phyloP scores from a whole-genome alignment of 2,329 filamentous ascomycete genomes.

The Dactylellina drechsleri region DNA sequence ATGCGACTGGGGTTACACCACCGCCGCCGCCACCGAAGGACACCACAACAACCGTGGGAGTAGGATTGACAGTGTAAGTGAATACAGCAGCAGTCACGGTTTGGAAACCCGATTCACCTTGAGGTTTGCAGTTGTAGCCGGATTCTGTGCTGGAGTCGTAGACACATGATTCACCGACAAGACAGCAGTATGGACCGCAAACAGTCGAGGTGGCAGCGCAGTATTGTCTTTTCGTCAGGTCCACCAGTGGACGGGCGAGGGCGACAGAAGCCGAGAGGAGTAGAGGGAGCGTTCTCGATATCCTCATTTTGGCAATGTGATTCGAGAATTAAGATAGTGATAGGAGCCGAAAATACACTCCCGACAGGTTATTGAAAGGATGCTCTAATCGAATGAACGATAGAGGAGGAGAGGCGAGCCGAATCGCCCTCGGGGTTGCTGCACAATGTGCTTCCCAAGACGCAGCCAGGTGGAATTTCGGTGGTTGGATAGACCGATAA shows the following conservation, averaged over 20 bases:
- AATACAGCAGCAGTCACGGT: slow-evolving; percentile 29
- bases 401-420: slow-evolving; percentile 37
- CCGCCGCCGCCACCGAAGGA: slow-evolving; percentile 17
- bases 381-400: slow-evolving; percentile 26
- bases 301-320: slow-evolving; percentile 32
- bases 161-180: slow-evolving; percentile 42
- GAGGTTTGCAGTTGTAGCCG: slow-evolving; percentile 47
- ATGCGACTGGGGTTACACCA: slow-evolving; percentile 13
- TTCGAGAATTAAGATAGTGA: neutral
- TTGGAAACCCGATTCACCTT: slow-evolving; percentile 30
- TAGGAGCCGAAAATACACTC: neutral
- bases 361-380: slow-evolving; percentile 1
- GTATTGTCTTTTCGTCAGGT: slow-evolving; percentile 46
- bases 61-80: slow-evolving; percentile 48
- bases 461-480: slow-evolving; percentile 5
- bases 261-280: slow-evolving; percentile 42
- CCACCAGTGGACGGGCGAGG: slow-evolving; percentile 49
- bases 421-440: slow-evolving; percentile 31
- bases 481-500: slow-evolving; percentile 11
- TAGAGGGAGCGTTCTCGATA: slow-evolving; percentile 33
- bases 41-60: slow-evolving; percentile 34
- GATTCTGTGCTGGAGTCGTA: slow-evolving; percentile 34
- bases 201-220: slow-evolving; percentile 33
- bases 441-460: neutral
- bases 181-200: slow-evolving; percentile 44